Evolutionary conservation across 306 rosid species (phyloP).

Genomic region (Arachis stenosperma): DNA sequence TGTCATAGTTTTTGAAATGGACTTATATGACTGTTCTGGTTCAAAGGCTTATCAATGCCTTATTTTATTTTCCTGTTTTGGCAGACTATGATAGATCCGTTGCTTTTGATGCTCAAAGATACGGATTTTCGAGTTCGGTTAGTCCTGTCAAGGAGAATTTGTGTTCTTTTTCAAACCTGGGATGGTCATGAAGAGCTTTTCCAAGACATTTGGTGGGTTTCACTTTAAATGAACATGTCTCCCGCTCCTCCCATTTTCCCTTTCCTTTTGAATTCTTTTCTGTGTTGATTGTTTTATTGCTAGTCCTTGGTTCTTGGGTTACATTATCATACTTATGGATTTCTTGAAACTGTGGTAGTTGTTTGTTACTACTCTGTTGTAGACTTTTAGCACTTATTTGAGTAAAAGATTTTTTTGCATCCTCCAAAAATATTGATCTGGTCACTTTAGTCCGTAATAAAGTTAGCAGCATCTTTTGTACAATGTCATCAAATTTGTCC

Average conservation of each 20-base stretch:
- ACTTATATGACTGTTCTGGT: conserved; percentile 14
- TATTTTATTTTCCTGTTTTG: conserved; percentile 21
- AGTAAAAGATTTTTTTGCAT: neutral
- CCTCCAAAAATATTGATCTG: neutral
- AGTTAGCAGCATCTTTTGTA: neutral
- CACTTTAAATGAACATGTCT: conserved; percentile 11
- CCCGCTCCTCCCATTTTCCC: neutral
- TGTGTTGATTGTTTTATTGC: conserved; percentile 1
- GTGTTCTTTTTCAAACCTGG: conserved; percentile 94
- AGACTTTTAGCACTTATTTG: neutral
- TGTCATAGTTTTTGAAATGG: neutral
- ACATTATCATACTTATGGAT: neutral
- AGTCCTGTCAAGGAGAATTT: conserved; percentile 66
- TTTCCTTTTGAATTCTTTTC: conserved; percentile 1
- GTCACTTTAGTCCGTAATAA: neutral
- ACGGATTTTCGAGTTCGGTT: conserved; percentile 86
- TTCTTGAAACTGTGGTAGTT: conserved; percentile 2
- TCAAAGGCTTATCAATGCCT: conserved; percentile 32
- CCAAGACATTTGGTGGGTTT: conserved; percentile 83
- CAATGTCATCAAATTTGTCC: neutral
- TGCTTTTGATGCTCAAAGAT: conserved; percentile 77
- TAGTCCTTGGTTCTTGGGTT: conserved; percentile 10
- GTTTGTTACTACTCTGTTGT: conserved; percentile 5
- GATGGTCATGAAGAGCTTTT: conserved; percentile 92
- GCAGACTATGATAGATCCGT: conserved; percentile 74